Evolutionary conservation across 768 basidiomycete species (phyloP).

Genomic region (Hygrophorus pudorinus): DNA sequence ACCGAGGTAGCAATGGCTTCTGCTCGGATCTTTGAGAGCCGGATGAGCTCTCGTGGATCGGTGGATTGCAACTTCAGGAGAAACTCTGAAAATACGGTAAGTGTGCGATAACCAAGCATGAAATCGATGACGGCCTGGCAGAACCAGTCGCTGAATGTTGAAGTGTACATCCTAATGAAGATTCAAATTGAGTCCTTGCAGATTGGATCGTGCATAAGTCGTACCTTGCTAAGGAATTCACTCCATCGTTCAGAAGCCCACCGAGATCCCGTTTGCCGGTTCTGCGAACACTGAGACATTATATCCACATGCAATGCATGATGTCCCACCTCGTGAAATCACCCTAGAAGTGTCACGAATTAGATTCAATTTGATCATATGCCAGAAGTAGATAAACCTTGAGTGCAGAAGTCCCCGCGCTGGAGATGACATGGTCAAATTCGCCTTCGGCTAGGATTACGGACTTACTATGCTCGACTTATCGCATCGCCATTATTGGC

Average conservation of each 20-base stretch:
- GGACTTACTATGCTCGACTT: constrained; percentile 71
- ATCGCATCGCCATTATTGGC: constrained; percentile 98
- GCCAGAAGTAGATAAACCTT: constrained; percentile 48
- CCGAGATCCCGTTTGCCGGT: constrained; percentile 93
- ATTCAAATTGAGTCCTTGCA: background rate
- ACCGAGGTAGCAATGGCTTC: constrained; percentile 90
- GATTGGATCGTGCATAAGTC: background rate
- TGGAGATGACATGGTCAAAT: constrained; percentile 17
- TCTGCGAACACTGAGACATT: constrained; percentile 27
- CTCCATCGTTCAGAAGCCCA: constrained; percentile 90
- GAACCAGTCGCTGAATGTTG: constrained; percentile 94
- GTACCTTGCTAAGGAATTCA: constrained; percentile 83
- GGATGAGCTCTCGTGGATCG: constrained; percentile 86
- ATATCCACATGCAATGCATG: constrained; percentile 1
- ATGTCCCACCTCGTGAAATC: constrained; percentile 72
- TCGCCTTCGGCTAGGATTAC: background rate
- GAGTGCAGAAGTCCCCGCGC: constrained; percentile 91
- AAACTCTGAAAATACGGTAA: constrained; percentile 90
- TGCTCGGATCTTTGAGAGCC: constrained; percentile 79
- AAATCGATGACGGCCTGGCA: constrained; percentile 93
- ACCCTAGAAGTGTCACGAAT: constrained; percentile 34
- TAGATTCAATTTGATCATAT: constrained; percentile 2
- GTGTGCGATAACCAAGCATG: constrained; percentile 78
- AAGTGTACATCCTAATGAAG: constrained; percentile 65
- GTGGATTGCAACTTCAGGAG: constrained; percentile 77